These are phyloP conservation scores for Macrophomina pseudophaseolina DNA, from an alignment of 2,329 filamentous ascomycete species.

Conservation along the genomic window DNA sequence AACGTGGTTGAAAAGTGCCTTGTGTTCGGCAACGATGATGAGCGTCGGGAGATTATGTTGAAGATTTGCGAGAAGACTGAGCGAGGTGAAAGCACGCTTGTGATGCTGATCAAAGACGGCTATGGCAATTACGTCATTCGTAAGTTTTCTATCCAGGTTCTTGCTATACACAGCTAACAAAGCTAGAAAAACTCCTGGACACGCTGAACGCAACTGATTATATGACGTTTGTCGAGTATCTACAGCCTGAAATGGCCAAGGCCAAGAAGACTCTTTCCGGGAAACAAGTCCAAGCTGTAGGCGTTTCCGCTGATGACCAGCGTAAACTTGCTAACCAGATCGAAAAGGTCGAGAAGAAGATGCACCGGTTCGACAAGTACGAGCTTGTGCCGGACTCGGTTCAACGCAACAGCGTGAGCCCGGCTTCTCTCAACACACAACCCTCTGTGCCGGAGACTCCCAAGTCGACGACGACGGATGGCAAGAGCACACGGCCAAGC, in stretches of 20 bases:
- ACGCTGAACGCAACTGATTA: conserved; percentile 49
- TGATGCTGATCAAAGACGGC: conserved; percentile 82
- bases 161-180: conserved; percentile 25
- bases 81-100: conserved; percentile 72
- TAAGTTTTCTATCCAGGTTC: conserved; percentile 59
- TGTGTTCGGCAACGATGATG: conserved; percentile 69
- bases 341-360: conserved; percentile 53
- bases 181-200: conserved; percentile 76
- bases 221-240: conserved; percentile 44
- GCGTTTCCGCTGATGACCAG: conserved; percentile 29
- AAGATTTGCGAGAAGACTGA: conserved; percentile 64
- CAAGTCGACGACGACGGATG: conserved; percentile 23
- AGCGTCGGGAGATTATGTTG: conserved; percentile 70
- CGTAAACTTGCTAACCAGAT: conserved; percentile 26
- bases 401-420: conserved; percentile 31
- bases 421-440: conserved; percentile 22
- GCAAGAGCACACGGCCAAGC: conserved; percentile 23
- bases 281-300: conserved; percentile 52
- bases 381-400: conserved; percentile 36
- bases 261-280: conserved; percentile 48
- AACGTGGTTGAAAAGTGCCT: conserved; percentile 97
- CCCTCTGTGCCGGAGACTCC: conserved; percentile 21
- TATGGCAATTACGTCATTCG: conserved; percentile 97
- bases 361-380: conserved; percentile 49
- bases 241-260: conserved; percentile 52